Conservation (phyloP, 208 protist species). For the Vickermania spadyakhi region DNA sequence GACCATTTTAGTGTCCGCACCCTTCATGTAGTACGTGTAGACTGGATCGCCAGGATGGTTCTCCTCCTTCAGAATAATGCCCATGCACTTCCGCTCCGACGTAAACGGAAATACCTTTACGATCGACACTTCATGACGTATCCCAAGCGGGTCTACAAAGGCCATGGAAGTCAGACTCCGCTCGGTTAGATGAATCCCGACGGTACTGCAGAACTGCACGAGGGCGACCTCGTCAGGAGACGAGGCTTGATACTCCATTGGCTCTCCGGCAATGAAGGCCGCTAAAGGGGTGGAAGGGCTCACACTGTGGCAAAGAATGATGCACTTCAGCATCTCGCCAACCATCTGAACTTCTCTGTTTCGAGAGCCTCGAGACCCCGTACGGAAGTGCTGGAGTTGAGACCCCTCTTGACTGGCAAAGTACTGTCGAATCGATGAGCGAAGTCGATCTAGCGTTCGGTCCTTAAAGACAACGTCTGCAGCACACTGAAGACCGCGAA, state of each 20-base stretch:
- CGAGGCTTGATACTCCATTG: constrained; percentile 80
- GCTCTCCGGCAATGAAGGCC: constrained; percentile 4
- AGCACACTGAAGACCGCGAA: constrained; percentile 52
- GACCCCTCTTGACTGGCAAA: constrained; percentile 6
- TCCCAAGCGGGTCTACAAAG: constrained; percentile 28
- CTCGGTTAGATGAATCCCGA: constrained; percentile 55
- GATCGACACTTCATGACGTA: constrained; percentile 80
- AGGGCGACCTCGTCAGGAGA: constrained; percentile 94
- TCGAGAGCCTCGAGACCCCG: background rate
- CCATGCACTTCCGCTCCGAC: constrained; percentile 97
- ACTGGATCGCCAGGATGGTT: constrained; percentile 5
- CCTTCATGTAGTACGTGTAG: constrained; percentile 96
- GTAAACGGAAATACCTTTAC: constrained; percentile 97
- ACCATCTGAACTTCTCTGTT: constrained; percentile 42
- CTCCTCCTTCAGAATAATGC: constrained; percentile 91
- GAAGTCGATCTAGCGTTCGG: constrained; percentile 37
- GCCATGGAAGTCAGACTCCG: constrained; percentile 37
- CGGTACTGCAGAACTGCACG: constrained; percentile 90
- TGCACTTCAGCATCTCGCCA: constrained; percentile 62
- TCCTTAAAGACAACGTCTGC: constrained; percentile 38
- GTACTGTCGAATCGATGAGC: constrained; percentile 18
- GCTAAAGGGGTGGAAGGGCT: constrained; percentile 78
- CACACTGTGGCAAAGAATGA: constrained; percentile 97
- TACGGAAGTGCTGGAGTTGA: background rate
- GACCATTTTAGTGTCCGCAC: constrained; percentile 92